Conservation (phyloP, 179 eudicot genomes). For the Sideroxylon spinosum region DNA sequence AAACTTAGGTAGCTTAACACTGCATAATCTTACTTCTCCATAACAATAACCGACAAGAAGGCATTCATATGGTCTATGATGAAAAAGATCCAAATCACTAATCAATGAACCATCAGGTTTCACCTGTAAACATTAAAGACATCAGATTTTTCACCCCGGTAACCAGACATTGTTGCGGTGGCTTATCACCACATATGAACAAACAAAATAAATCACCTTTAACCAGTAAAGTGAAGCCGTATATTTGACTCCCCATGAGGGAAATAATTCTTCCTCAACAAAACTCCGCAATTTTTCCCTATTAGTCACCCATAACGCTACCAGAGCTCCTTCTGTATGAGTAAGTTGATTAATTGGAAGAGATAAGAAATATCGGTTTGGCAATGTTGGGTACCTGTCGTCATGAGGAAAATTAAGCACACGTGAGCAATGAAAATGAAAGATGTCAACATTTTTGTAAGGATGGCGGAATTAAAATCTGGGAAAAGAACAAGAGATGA, state of each 20-base stretch:
- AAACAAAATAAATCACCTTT: constrained; percentile 44
- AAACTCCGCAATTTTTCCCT: constrained; percentile 77
- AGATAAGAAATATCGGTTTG: constrained; percentile 70
- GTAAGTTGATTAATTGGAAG: constrained; percentile 71
- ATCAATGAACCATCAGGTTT: constrained; percentile 73
- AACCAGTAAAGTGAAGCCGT: constrained; percentile 76
- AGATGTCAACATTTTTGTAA: not conserved
- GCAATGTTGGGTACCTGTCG: constrained; percentile 83
- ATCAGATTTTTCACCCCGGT: not conserved
- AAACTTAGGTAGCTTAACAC: not conserved
- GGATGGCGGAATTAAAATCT: not conserved
- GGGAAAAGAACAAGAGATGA: not conserved
- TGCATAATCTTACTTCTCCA: constrained; percentile 32
- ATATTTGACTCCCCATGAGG: constrained; percentile 83
- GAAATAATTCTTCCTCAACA: constrained; percentile 83
- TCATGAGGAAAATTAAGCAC: constrained; percentile 6
- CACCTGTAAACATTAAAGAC: constrained; percentile 47
- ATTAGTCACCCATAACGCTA: constrained; percentile 95
- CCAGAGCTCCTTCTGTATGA: constrained; percentile 72
- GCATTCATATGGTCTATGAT: constrained; percentile 95
- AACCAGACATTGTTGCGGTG: constrained; percentile 5
- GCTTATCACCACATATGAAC: not conserved
- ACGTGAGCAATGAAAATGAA: not conserved
- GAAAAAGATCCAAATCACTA: constrained; percentile 85
- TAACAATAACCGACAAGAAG: constrained; percentile 70